phyloP scores from a whole-genome alignment of 1,139 yeast species.

The Hyphopichia burtonii region DNA sequence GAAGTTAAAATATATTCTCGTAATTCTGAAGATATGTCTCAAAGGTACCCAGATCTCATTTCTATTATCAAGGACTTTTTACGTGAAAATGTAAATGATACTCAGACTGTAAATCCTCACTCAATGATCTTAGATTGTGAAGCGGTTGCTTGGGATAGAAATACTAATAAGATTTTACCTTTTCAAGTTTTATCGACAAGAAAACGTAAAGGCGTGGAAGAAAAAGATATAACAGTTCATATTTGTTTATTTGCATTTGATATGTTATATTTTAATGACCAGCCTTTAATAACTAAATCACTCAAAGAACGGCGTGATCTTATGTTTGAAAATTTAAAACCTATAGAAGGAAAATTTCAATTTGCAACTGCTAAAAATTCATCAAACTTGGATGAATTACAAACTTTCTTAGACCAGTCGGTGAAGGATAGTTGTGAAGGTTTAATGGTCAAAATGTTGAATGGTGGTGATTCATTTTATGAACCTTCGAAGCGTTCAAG shows the following conservation, averaged over 20 bases:
- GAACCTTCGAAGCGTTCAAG: slow-evolving; percentile 95
- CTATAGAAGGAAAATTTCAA: slow-evolving; percentile 74
- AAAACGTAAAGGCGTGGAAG: slow-evolving; percentile 88
- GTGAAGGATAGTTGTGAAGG: slow-evolving; percentile 94
- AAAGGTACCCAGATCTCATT: slow-evolving; percentile 87
- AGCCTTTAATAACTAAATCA: slow-evolving; percentile 65
- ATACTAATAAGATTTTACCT: slow-evolving; percentile 73
- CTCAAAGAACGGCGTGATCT: slow-evolving; percentile 67
- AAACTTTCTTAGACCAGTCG: slow-evolving; percentile 83
- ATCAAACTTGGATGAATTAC: slow-evolving; percentile 74
- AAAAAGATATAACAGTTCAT: slow-evolving; percentile 81
- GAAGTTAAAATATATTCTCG: slow-evolving; percentile 78
- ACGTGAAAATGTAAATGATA: slow-evolving; percentile 28
- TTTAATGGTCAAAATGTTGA: slow-evolving; percentile 86
- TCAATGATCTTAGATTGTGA: slow-evolving; percentile 88
- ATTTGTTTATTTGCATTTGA: slow-evolving; percentile 95
- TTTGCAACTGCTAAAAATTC: slow-evolving; percentile 79
- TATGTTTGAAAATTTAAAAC: slow-evolving; percentile 54
- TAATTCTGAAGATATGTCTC: slow-evolving; percentile 96
- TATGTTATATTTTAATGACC: slow-evolving; percentile 68
- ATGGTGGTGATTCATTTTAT: slow-evolving; percentile 77
- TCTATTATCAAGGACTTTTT: slow-evolving; percentile 65
- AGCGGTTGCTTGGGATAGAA: slow-evolving; percentile 98
- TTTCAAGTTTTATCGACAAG: slow-evolving; percentile 91
- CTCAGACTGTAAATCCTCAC: slow-evolving; percentile 28